Percentiles rank a stretch among this genome's conserved stretches.
phyloP scores from a whole-genome alignment of 2,329 filamentous ascomycete genomes.

The Claviceps sp. region DNA sequence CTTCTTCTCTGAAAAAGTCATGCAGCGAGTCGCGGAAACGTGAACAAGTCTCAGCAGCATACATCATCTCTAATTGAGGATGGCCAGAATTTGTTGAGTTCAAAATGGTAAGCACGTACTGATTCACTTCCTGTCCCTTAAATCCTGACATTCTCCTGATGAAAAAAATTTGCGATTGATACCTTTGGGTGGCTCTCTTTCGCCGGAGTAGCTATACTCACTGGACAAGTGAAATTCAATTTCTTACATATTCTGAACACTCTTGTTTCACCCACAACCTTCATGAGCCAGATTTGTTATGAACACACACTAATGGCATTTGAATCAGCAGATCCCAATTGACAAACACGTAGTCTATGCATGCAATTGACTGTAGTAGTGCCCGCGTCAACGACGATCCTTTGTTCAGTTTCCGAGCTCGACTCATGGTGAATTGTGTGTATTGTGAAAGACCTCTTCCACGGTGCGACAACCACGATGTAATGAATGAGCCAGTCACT shows the following conservation, averaged over 20 bases:
- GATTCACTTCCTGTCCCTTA: neutral
- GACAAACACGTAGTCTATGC: neutral
- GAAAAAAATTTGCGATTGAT: constrained; percentile 99
- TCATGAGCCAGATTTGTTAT: neutral
- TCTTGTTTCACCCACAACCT: constrained; percentile 7
- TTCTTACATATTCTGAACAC: constrained; percentile 97
- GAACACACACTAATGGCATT: neutral
- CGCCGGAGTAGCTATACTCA: constrained; percentile 81
- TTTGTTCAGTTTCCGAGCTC: too few relatives aligned
- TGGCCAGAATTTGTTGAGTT: neutral
- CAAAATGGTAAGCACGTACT: neutral
- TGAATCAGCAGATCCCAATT: neutral
- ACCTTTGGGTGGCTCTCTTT: constrained; percentile 64
- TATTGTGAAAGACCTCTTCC: too few relatives aligned
- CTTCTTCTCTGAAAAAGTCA: neutral
- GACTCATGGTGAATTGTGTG: too few relatives aligned
- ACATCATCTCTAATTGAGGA: neutral
- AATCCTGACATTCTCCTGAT: constrained; percentile 45
- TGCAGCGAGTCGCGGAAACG: neutral
- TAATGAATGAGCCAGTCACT: too few relatives aligned
- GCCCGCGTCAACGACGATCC: too few relatives aligned
- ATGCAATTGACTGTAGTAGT: neutral
- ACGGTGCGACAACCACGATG: too few relatives aligned
- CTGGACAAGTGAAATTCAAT: constrained; percentile 70
- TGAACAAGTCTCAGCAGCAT: neutral